Conservation (phyloP, 75 land plant genomes). For the Selaginella moellendorffii region DNA sequence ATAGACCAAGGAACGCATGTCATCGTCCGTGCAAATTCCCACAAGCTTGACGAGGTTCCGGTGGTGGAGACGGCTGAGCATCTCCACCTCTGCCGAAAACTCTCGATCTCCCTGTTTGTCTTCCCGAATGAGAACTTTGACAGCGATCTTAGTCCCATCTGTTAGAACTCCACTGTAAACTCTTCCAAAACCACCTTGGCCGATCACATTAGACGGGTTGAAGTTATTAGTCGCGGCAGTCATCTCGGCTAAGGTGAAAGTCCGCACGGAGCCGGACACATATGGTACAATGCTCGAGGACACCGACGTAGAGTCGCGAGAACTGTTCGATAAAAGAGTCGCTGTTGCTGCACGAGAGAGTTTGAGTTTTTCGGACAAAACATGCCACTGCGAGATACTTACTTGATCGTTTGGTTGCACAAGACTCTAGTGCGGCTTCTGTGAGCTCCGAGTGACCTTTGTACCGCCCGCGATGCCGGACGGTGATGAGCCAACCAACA, state of each 20-base stretch:
- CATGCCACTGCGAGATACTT: background rate
- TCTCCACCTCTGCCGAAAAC: conserved; percentile 7
- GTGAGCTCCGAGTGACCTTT: background rate
- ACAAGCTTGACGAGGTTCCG: conserved; percentile 77
- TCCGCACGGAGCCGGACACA: background rate
- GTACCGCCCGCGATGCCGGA: too few species aligned
- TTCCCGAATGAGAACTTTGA: conserved; percentile 4
- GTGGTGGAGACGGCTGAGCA: conserved; percentile 52
- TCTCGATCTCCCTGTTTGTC: conserved; percentile 3
- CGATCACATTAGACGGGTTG: background rate
- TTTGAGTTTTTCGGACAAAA: background rate
- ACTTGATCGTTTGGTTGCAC: background rate
- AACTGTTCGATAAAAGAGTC: background rate
- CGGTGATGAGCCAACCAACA: background rate
- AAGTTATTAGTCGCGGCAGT: background rate
- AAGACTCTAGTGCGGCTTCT: background rate
- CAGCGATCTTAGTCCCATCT: conserved; percentile 1
- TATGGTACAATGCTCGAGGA: conserved; percentile 25
- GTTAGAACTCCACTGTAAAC: conserved; percentile 5
- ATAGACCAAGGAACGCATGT: conserved; percentile 55
- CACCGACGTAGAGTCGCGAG: background rate
- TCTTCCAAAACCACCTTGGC: conserved; percentile 5
- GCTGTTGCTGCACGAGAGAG: background rate
- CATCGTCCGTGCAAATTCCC: conserved; percentile 65
- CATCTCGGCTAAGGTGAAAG: background rate